Evolutionary conservation across 352 stramenopile species (phyloP).

Genomic region (Elongisporangium undulatum): DNA sequence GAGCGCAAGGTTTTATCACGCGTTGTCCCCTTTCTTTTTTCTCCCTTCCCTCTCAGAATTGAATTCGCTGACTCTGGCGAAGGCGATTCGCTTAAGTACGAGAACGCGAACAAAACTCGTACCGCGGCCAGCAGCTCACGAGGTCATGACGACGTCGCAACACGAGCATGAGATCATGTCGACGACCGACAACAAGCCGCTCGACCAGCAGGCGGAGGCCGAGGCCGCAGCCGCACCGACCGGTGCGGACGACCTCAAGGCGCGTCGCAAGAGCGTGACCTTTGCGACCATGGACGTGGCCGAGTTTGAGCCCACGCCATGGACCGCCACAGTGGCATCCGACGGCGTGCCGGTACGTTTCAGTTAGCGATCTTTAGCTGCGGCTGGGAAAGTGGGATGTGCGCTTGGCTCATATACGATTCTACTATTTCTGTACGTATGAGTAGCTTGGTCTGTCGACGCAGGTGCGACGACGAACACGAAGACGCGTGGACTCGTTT

Average conservation of each 20-base stretch:
- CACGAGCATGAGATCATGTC: constrained; percentile 1
- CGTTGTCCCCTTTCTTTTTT: not conserved
- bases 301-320: constrained; percentile 81
- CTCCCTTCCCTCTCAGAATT: not conserved
- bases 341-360: constrained; percentile 64
- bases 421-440: constrained; percentile 2
- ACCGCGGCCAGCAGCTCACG: not conserved
- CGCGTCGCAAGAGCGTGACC: constrained; percentile 36
- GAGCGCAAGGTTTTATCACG: not conserved
- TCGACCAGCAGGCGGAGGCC: constrained; percentile 1
- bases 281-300: constrained; percentile 66
- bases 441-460: constrained; percentile 66
- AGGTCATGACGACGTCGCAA: not conserved
- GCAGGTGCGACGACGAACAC: constrained; percentile 57
- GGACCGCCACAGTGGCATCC: constrained; percentile 73
- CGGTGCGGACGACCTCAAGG: constrained; percentile 6
- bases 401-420: constrained; percentile 3
- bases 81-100: not conserved
- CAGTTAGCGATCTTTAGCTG: too few relatives aligned
- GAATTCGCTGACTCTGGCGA: not conserved
- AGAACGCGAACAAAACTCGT: not conserved
- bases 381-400: not conserved
- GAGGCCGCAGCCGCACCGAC: not conserved
- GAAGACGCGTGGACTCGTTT: constrained; percentile 57
- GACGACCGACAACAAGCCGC: constrained; percentile 4